Base-by-base conservation (phyloP, 1,139 yeast genomes). In the Candida smagusa region DNA sequence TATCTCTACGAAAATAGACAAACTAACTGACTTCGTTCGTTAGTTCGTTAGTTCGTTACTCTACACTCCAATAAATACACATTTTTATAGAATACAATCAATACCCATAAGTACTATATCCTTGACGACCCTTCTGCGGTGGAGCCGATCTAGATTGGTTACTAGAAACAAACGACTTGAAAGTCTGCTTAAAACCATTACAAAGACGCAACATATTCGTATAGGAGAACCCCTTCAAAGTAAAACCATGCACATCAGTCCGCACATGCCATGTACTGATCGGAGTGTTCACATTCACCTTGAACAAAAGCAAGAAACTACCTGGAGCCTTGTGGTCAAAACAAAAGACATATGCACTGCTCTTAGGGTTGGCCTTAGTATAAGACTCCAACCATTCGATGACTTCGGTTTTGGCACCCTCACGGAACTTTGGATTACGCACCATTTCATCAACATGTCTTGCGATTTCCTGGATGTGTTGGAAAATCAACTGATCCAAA, bases 261-360 rank as follows among this genome's bases (percentile, higher is more conserved):
- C 81, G 84, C 29, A 92, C 96, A 53, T 87, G 87, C 96, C 97
- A 88, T 4, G 88, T 81, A 49, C 81, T 79, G 32, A 89, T 74
- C 28, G 85, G 82, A 12, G 95, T 78, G 43, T 72, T 72, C 22
- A 79, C 83, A 49, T 81, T 86, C 33, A 77, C 71, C 63, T 90
- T 92, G 72, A 90, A 92, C 61, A 90, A 74, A 42, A 92, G 68
- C 52, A 81, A 72, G 60, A 92, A 89, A 79, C 90, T 88, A 16
- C 98, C 98, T 1, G 99, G 96, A 32, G 83, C 79, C 56, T 83
- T 85, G 61, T 87, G 89, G 60, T 92, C 95, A 60, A 81, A 83
- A 58, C 96, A 87, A 65, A 90, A 92, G 26, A 89, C 88, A 56
- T 94, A 92, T 11, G 89, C 90, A 43, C 96, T 85, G 60, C 89